Evolutionary conservation across 371 early-diverging fungal species (phyloP).

Genomic region (Saksenaea vasiformis): DNA sequence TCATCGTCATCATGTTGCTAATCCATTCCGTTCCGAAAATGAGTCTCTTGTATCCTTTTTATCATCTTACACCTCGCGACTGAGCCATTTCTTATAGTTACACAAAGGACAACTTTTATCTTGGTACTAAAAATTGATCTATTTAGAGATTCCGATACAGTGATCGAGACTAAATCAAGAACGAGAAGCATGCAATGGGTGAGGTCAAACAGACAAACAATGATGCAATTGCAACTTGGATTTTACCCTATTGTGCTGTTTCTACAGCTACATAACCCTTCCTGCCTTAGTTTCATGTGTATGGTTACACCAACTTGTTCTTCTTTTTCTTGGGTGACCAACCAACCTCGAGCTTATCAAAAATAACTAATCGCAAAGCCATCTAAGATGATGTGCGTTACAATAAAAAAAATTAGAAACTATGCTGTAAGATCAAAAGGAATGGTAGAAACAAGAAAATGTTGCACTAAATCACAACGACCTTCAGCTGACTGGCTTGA

Average conservation of each 20-base stretch:
- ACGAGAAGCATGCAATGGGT: not conserved
- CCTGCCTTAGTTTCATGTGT: not conserved
- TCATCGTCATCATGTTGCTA: constrained; percentile 2
- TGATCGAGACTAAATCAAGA: not conserved
- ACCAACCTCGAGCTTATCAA: not conserved
- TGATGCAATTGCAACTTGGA: constrained; percentile 1
- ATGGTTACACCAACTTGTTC: not conserved
- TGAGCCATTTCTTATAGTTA: not conserved
- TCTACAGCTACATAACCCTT: not conserved
- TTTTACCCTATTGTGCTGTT: not conserved
- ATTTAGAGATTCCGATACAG: not conserved
- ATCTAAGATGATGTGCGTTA: not conserved
- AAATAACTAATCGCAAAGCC: not conserved
- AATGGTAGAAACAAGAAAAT: not conserved
- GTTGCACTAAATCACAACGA: not conserved
- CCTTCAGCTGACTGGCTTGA: not conserved
- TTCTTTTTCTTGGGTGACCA: not conserved
- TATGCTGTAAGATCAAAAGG: not conserved
- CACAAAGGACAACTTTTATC: not conserved
- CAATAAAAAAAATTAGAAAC: not conserved
- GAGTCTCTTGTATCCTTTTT: not conserved
- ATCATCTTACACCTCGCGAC: not conserved
- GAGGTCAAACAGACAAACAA: constrained; percentile 7
- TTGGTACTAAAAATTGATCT: not conserved
- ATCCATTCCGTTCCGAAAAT: not conserved